A percentile compares a stretch with the other conserved stretches of the same genome.
Evolutionary conservation across 1,284 basidiomycete species (phyloP).

Genomic region (Exobasidium rhododendri): DNA sequence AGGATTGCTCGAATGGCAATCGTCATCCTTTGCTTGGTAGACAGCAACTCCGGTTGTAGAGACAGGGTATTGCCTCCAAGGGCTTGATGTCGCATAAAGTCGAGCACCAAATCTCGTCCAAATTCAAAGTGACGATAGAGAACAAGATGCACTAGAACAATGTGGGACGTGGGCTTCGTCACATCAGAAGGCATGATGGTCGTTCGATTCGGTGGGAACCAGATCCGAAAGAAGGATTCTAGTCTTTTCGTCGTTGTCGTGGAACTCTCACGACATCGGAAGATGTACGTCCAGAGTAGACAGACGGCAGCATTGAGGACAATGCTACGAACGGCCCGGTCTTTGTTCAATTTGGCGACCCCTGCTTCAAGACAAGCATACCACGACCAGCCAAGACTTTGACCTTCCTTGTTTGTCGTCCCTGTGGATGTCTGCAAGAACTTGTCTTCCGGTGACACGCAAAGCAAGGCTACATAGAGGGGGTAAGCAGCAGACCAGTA

Average conservation of each 20-base stretch:
- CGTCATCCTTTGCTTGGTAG: slow-evolving; percentile 61
- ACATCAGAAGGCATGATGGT: slow-evolving; percentile 66
- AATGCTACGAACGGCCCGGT: slow-evolving; percentile 69
- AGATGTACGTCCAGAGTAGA: slow-evolving; percentile 88
- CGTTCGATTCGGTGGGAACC: slow-evolving; percentile 72
- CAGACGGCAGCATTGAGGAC: slow-evolving; percentile 80
- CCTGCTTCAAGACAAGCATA: slow-evolving; percentile 59
- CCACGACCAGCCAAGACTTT: slow-evolving; percentile 64
- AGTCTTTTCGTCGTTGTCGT: slow-evolving; percentile 75
- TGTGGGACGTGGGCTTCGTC: slow-evolving; percentile 72
- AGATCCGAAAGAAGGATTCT: slow-evolving; percentile 71
- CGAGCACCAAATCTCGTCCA: slow-evolving; percentile 73
- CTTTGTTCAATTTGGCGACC: slow-evolving; percentile 72
- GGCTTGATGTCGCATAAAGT: slow-evolving; percentile 38
- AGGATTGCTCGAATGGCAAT: slow-evolving; percentile 76
- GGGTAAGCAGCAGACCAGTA: slow-evolving; percentile 89
- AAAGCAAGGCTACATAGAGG: slow-evolving; percentile 75
- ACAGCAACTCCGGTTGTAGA: slow-evolving; percentile 44
- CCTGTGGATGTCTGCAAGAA: slow-evolving; percentile 62
- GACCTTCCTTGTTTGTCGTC: background rate
- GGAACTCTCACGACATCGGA: slow-evolving; percentile 79
- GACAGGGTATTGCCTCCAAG: slow-evolving; percentile 42
- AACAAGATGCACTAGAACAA: slow-evolving; percentile 76
- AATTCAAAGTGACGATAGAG: slow-evolving; percentile 82
- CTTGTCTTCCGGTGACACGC: slow-evolving; percentile 79